phyloP scores from a whole-genome alignment of 2,329 filamentous ascomycete genomes.

The Exophiala alcalophila region DNA sequence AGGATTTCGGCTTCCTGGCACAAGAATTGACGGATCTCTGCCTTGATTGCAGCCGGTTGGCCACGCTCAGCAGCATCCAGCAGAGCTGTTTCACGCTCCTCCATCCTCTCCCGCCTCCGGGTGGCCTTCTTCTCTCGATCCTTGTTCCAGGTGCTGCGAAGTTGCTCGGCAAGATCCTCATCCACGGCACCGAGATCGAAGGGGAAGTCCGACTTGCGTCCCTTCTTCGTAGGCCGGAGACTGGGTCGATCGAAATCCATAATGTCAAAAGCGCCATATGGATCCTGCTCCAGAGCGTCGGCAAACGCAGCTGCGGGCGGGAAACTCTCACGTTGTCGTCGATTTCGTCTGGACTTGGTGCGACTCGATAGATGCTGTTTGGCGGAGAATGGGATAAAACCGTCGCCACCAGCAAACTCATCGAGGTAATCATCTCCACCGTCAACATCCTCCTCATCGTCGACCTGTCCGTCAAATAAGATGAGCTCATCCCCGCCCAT shows the following conservation, averaged over 20 bases:
- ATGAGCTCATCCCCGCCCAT: conserved; percentile 58
- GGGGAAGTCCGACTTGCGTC: conserved; percentile 53
- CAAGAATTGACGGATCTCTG: conserved; percentile 56
- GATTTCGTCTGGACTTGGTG: conserved; percentile 30
- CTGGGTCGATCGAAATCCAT: conserved; percentile 78
- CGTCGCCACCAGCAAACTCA: conserved; percentile 23
- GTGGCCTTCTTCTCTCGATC: conserved; percentile 69
- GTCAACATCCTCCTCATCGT: conserved; percentile 26
- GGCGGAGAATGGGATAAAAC: conserved; percentile 27
- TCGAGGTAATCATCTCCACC: conserved; percentile 32
- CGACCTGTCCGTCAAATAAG: conserved; percentile 52
- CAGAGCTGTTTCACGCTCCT: conserved; percentile 63
- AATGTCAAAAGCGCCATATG: conserved; percentile 71
- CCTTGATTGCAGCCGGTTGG: conserved; percentile 64
- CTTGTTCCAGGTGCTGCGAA: conserved; percentile 61
- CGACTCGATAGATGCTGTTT: conserved; percentile 28
- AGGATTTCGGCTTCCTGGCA: conserved; percentile 41
- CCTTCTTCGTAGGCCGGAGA: conserved; percentile 63
- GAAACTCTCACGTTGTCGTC: conserved; percentile 41
- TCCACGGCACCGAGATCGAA: conserved; percentile 57
- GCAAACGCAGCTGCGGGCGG: conserved; percentile 56
- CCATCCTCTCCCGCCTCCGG: conserved; percentile 67
- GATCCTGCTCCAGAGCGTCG: conserved; percentile 57
- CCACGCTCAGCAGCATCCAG: conserved; percentile 55
- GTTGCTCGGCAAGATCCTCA: conserved; percentile 61